Percentiles rank a stretch among this genome's conserved stretches.
These are phyloP conservation scores for Fusarium illudens DNA, from an alignment of 2,329 filamentous ascomycete species.

Conservation along the genomic window DNA sequence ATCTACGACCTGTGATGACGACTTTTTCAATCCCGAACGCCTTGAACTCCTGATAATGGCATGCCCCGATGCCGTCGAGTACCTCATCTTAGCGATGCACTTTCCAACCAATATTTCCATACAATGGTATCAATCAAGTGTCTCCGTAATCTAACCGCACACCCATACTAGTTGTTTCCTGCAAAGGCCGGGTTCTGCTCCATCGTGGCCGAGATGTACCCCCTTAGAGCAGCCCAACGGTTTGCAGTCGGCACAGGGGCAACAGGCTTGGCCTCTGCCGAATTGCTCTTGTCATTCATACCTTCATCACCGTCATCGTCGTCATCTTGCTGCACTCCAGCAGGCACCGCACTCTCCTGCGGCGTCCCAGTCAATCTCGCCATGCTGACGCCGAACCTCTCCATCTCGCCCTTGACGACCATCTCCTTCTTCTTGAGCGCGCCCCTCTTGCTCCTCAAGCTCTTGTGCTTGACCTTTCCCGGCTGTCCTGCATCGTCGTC, in stretches of 20 bases:
- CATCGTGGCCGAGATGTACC: slow-evolving; percentile 87
- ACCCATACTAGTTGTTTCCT: slow-evolving; percentile 34
- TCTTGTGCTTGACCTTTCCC: slow-evolving; percentile 76
- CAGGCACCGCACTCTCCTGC: slow-evolving; percentile 29
- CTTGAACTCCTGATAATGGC: slow-evolving; percentile 25
- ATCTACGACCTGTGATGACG: not conserved
- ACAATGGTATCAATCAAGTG: slow-evolving; percentile 9
- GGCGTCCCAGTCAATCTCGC: slow-evolving; percentile 69
- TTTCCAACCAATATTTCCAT: not conserved
- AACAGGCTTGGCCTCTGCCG: slow-evolving; percentile 20
- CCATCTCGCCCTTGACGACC: slow-evolving; percentile 81
- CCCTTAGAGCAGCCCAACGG: slow-evolving; percentile 83
- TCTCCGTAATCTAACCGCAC: not conserved
- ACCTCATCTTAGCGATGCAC: not conserved
- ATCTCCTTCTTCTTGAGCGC: slow-evolving; percentile 85
- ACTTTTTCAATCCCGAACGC: slow-evolving; percentile 22
- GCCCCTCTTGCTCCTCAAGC: slow-evolving; percentile 77
- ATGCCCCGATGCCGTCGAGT: not conserved
- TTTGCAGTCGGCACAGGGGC: slow-evolving; percentile 56
- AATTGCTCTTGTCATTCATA: slow-evolving; percentile 17
- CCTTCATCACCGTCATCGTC: slow-evolving; percentile 28
- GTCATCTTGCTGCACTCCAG: slow-evolving; percentile 3
- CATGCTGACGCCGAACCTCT: slow-evolving; percentile 85
- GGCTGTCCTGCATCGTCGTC: slow-evolving; percentile 55
- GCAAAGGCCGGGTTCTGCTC: slow-evolving; percentile 84